phyloP scores from a whole-genome alignment of 2,329 filamentous ascomycete species.

The Fusarium sterilihyphosum region DNA sequence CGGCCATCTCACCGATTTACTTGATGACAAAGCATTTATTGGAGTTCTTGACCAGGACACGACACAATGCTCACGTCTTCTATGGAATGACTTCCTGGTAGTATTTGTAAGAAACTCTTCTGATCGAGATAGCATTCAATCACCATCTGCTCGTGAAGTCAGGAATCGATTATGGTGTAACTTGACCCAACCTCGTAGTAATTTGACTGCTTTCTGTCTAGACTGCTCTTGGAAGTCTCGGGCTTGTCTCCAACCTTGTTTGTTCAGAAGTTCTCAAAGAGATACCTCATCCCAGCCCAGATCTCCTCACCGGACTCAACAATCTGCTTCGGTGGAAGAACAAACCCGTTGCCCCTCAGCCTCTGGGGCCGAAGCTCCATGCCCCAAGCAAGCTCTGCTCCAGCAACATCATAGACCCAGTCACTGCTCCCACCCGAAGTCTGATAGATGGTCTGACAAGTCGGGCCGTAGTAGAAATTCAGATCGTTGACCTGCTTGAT shows the following conservation, averaged over 20 bases:
- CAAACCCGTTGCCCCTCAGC: constrained; percentile 35
- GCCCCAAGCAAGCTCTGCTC: constrained; percentile 54
- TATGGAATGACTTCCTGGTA: too few relatives aligned
- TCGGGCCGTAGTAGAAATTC: constrained; percentile 57
- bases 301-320: constrained; percentile 55
- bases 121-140: not conserved
- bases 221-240: fast-evolving
- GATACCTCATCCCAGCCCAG: constrained; percentile 56
- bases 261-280: constrained; percentile 13
- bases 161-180: too few relatives aligned
- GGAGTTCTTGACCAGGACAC: fast-evolving
- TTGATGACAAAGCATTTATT: constrained; percentile 16
- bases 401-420: constrained; percentile 55
- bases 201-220: too few relatives aligned
- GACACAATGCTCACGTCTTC: not conserved
- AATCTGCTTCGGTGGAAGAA: constrained; percentile 45
- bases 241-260: too few relatives aligned
- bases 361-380: constrained; percentile 51
- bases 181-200: not conserved
- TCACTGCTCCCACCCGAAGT: constrained; percentile 59
- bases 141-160: not conserved
- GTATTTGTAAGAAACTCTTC: fast-evolving
- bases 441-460: constrained; percentile 70
- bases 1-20: constrained; percentile 28
- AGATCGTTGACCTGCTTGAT: constrained; percentile 57